Evolutionary conservation across 2,329 filamentous ascomycete species (phyloP).

Genomic region (Fusarium sp.): DNA sequence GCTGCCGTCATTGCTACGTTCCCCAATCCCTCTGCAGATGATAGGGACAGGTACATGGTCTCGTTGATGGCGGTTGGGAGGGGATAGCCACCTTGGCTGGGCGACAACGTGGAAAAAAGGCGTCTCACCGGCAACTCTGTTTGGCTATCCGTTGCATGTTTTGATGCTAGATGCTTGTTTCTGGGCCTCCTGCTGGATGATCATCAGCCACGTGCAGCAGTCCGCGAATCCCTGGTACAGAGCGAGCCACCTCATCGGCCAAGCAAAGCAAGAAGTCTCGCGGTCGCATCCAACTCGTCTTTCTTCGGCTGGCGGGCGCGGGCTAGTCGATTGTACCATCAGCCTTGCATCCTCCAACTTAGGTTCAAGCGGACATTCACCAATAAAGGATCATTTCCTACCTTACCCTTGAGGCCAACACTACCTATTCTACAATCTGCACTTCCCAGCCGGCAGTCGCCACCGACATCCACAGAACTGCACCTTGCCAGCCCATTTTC

Average conservation of each 20-base stretch:
- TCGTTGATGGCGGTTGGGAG: neutral
- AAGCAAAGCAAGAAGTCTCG: slow-evolving; percentile 34
- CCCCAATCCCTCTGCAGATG: slow-evolving; percentile 11
- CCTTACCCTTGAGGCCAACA: slow-evolving; percentile 19
- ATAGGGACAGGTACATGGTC: slow-evolving; percentile 6
- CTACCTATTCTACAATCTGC: slow-evolving; percentile 3
- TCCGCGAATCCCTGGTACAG: slow-evolving; percentile 40
- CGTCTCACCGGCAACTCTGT: slow-evolving; percentile 6
- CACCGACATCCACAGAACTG: slow-evolving; percentile 21
- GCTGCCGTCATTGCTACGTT: slow-evolving; percentile 19
- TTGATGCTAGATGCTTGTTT: slow-evolving; percentile 24
- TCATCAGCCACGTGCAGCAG: slow-evolving; percentile 41
- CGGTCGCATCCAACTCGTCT: slow-evolving; percentile 20
- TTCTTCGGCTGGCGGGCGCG: slow-evolving; percentile 13
- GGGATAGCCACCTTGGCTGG: neutral
- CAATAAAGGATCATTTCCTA: slow-evolving; percentile 32
- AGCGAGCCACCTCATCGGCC: neutral
- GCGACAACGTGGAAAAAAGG: slow-evolving; percentile 10
- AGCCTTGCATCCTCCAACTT: slow-evolving; percentile 40
- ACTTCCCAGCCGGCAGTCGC: slow-evolving; percentile 28
- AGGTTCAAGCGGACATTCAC: slow-evolving; percentile 19
- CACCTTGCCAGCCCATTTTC: slow-evolving; percentile 17
- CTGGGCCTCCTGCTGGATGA: slow-evolving; percentile 23
- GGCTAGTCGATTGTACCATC: slow-evolving; percentile 26
- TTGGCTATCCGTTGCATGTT: slow-evolving; percentile 10